Percentiles rank a stretch among this genome's conserved stretches.
Evolutionary conservation across 73 alveolate species (phyloP).

Genomic region (Paramecium sexaurelia): DNA sequence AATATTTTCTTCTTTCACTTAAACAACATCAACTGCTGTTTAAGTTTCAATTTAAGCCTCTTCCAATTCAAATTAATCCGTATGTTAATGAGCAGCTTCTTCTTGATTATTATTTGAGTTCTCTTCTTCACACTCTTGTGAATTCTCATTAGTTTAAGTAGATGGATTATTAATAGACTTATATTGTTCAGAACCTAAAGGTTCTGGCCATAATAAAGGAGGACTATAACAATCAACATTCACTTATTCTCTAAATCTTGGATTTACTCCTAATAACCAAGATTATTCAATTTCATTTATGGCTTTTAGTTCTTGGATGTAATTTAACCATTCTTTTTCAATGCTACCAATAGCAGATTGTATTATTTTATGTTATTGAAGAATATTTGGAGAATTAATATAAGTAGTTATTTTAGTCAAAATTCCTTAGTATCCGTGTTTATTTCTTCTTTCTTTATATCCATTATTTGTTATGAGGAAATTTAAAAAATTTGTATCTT

Average conservation of each 20-base stretch:
- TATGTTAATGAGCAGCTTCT: neutral
- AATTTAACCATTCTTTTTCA: neutral
- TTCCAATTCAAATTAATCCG: neutral
- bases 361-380: neutral
- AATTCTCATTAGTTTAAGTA: neutral
- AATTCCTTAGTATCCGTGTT: neutral
- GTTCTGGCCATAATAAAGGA: neutral
- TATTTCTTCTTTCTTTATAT: neutral
- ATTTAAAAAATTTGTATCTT: neutral
- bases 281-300: neutral
- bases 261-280: conserved; percentile 31
- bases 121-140: neutral
- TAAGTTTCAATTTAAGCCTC: neutral
- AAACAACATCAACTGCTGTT: neutral
- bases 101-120: neutral
- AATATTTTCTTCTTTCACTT: neutral
- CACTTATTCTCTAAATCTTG: conserved; percentile 5
- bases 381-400: neutral
- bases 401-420: neutral
- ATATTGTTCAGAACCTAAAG: neutral
- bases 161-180: neutral
- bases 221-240: neutral
- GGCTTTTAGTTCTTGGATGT: neutral
- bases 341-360: neutral
- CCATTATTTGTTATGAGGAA: neutral